A percentile compares a stretch with the other conserved stretches of the same genome.
phyloP scores from a whole-genome alignment of 139 green algal genomes.

The Coccomyxa sp. region DNA sequence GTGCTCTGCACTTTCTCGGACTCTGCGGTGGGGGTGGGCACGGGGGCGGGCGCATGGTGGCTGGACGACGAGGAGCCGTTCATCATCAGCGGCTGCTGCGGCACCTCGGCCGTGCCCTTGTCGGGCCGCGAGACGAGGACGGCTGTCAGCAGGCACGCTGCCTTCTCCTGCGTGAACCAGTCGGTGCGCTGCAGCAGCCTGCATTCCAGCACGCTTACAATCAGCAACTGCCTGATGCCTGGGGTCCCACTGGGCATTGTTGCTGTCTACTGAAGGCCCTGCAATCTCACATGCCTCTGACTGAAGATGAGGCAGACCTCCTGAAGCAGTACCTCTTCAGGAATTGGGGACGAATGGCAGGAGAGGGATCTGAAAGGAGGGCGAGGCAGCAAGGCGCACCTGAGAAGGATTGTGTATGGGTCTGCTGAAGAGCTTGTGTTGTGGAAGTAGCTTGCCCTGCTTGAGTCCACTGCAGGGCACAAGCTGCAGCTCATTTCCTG shows the following conservation, averaged over 20 bases:
- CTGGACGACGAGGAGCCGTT: background rate
- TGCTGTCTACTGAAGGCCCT: no score
- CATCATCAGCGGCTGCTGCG: background rate
- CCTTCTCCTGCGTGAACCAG: constrained; percentile 90
- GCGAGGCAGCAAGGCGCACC: constrained; percentile 21
- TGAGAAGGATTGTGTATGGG: constrained; percentile 67
- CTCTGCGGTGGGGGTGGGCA: background rate
- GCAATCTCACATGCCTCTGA: no score
- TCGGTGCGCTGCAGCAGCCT: constrained; percentile 81
- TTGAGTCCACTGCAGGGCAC: constrained; percentile 31
- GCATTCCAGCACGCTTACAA: no score
- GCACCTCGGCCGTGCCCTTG: constrained; percentile 22
- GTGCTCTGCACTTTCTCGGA: constrained; percentile 5
- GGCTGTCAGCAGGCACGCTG: constrained; percentile 60
- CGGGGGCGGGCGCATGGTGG: background rate
- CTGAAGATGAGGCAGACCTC: no score
- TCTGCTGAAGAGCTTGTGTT: no score
- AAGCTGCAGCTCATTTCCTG: background rate
- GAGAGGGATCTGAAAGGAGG: background rate
- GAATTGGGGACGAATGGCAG: no score
- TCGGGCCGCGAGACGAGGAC: constrained; percentile 57
- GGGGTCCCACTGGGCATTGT: no score
- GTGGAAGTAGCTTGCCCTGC: constrained; percentile 55
- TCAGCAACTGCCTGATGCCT: no score
- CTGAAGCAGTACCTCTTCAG: no score